These are phyloP conservation scores for Argentina anserina DNA, from an alignment of 306 rosid species.

Conservation along the genomic window DNA sequence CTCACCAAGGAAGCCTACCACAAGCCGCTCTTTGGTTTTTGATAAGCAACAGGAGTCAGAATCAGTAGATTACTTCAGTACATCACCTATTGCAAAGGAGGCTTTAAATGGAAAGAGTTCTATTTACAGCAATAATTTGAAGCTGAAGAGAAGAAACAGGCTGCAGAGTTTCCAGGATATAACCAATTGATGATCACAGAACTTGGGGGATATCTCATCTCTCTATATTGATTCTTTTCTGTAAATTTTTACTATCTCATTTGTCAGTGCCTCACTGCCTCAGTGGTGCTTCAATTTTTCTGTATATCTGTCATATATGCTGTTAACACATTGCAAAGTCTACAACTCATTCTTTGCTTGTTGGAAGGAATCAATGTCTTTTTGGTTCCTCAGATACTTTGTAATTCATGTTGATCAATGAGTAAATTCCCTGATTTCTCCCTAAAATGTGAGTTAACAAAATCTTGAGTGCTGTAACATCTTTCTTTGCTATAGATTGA, in stretches of 20 bases:
- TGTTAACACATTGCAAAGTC: neutral
- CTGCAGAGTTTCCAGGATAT: conserved; percentile 56
- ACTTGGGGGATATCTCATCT: neutral
- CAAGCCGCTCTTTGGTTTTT: conserved; percentile 51
- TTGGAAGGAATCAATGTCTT: conserved; percentile 1
- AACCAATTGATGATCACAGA: conserved; percentile 31
- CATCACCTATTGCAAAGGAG: conserved; percentile 37
- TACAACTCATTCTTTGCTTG: neutral
- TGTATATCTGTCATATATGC: neutral
- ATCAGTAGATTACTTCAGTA: conserved; percentile 19
- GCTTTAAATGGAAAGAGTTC: conserved; percentile 24
- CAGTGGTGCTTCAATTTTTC: neutral
- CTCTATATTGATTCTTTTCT: neutral
- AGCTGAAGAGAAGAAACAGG: conserved; percentile 45
- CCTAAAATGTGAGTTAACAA: neutral
- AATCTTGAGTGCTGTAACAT: neutral
- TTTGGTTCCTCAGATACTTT: neutral
- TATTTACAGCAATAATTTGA: conserved; percentile 28
- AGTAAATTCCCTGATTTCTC: neutral
- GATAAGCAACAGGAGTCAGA: conserved; percentile 33
- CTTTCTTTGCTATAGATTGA: neutral
- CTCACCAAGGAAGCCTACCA: conserved; percentile 50
- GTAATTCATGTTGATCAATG: neutral
- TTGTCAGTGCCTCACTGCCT: no score
- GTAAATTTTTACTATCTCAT: neutral